Conservation (phyloP, 768 basidiomycete genomes). For the Kwoniella heveanensis region DNA sequence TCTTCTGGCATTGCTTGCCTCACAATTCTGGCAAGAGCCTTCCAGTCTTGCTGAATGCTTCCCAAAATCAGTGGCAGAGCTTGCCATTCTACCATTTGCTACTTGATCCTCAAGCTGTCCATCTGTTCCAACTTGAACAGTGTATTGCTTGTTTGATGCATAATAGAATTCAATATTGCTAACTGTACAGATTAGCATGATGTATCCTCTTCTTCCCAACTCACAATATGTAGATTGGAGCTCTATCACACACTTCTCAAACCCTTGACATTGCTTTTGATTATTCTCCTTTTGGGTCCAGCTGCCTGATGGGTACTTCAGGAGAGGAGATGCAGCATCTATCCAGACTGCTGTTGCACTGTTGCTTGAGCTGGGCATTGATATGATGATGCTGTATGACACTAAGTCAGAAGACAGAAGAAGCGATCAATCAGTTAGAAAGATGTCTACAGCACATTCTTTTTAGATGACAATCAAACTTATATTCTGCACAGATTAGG, state of each 20-base stretch:
- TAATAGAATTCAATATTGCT: constrained; percentile 24
- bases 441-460: no score
- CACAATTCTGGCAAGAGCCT: not conserved
- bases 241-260: constrained; percentile 17
- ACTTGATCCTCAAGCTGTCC: constrained; percentile 18
- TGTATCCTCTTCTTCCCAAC: constrained; percentile 9
- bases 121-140: constrained; percentile 28
- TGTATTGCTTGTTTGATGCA: not conserved
- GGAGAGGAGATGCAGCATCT: constrained; percentile 30
- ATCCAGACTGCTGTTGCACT: constrained; percentile 20
- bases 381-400: not conserved
- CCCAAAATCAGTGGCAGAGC: constrained; percentile 11
- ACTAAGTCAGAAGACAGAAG: not conserved
- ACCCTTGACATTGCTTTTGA: constrained; percentile 15
- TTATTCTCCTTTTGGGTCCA: constrained; percentile 22
- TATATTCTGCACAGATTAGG: no score
- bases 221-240: constrained; percentile 22
- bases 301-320: constrained; percentile 18
- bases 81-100: constrained; percentile 8
- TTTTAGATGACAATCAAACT: no score
- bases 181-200: constrained; percentile 13
- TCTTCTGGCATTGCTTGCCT: not conserved
- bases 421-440: no score
- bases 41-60: constrained; percentile 33
- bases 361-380: not conserved